A percentile compares a stretch with the other conserved stretches of the same genome.
Evolutionary conservation across 1,284 basidiomycete genomes (phyloP).

Genomic region (Marasmius sp.): DNA sequence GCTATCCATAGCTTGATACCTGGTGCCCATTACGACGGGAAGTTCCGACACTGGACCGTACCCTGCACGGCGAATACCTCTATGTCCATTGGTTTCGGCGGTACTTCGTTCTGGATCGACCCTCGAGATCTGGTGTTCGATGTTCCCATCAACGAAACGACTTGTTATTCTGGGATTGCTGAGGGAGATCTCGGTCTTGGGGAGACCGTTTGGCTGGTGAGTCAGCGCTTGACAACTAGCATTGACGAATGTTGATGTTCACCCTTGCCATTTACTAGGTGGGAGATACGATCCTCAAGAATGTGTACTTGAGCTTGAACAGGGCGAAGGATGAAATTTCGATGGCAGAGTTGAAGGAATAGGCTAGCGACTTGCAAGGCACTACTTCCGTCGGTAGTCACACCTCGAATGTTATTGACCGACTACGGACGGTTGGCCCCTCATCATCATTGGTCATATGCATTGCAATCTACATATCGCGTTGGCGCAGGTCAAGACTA

Average conservation of each 20-base stretch:
- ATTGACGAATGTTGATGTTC: neutral
- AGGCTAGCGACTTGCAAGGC: neutral
- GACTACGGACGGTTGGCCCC: too few species aligned
- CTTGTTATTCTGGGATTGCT: conserved; percentile 71
- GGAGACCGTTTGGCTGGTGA: conserved; percentile 59
- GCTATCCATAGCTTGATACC: conserved; percentile 54
- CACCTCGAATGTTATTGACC: too few species aligned
- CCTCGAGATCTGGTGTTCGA: conserved; percentile 70
- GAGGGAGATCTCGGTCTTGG: conserved; percentile 46
- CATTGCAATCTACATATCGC: too few species aligned
- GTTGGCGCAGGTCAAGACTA: too few species aligned
- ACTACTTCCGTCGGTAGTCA: neutral
- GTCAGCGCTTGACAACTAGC: conserved; percentile 12
- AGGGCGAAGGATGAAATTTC: conserved; percentile 56
- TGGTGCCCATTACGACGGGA: conserved; percentile 51
- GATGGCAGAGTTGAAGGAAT: conserved; percentile 41
- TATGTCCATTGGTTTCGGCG: conserved; percentile 68
- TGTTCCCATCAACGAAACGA: conserved; percentile 52
- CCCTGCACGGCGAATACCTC: conserved; percentile 69
- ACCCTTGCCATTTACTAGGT: conserved; percentile 34
- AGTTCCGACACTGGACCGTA: conserved; percentile 60
- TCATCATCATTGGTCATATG: too few species aligned
- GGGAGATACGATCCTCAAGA: conserved; percentile 63
- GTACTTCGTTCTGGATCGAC: conserved; percentile 57
- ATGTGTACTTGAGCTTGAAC: conserved; percentile 67